Evolutionary conservation across 441 rosid species (phyloP), one percentile per base, ranked within the genome.

Genomic region (Euphorbia celastroides): DNA sequence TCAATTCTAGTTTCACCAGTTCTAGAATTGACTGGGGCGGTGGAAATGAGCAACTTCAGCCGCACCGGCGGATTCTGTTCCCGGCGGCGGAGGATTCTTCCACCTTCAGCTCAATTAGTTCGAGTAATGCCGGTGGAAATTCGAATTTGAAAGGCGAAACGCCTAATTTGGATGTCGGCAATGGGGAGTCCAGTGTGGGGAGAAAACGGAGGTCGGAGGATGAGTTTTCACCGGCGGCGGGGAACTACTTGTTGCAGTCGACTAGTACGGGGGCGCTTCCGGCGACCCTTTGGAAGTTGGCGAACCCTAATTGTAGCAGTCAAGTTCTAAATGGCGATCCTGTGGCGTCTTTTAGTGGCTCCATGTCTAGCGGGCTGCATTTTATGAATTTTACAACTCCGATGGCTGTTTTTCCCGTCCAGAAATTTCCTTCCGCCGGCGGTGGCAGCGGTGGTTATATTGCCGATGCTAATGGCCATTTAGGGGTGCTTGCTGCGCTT

Each of bases 321-420:
- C 90, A 80, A 57, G 86, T 75, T 17, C 76, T 84, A 84, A 76
- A 82, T 20, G 87, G 88, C 17, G 94, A 86, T 72, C 87, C 91
- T 1, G 73, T 80, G 44, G 44, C 44, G 42, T 70, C 85, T 13
- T 57, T 70, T 41, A 34, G 57, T 57, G 67, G 81, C 41, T 41
- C 20, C 23, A 74, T 59, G n/a, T n/a, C n/a, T n/a, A n/a, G n/a
- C n/a, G n/a, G n/a, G n/a, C n/a, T n/a, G n/a, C n/a, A n/a, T n/a
- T n/a, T n/a, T n/a, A n/a, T n/a, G n/a, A n/a, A n/a, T 69, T 88
- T 86, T 72, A 84, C 95, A 3, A 66, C 89, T 0, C 89, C 95
- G 2, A 67, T 88, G 76, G 87, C 92, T n/a, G 58, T 88, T 3
- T 48, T 84, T 72, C 88, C 91, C 0, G 75, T 84, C 54, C 88